Evolutionary conservation across 306 rosid genomes (phyloP).

Genomic region (Vigna nakashimae): DNA sequence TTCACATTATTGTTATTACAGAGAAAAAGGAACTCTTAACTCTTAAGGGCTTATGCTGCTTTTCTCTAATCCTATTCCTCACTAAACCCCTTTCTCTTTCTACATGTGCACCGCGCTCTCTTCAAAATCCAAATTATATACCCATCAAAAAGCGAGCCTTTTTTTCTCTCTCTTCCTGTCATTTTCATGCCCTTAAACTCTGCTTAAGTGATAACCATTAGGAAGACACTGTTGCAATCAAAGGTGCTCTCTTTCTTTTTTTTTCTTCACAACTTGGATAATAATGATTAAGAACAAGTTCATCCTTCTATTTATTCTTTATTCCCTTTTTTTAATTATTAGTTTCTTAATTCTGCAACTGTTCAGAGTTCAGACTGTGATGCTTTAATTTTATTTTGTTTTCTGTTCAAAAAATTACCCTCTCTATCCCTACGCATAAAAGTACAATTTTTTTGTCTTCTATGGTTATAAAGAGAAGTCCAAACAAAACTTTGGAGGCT

Average conservation of each 20-base stretch:
- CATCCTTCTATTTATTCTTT: background rate
- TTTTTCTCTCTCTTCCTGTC: background rate
- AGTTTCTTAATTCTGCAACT: background rate
- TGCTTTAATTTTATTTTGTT: background rate
- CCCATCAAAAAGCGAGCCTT: conserved; percentile 33
- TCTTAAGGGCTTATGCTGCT: background rate
- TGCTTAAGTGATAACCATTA: background rate
- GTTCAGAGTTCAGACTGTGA: background rate
- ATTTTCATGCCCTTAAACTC: conserved; percentile 12
- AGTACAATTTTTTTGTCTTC: background rate
- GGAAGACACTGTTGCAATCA: background rate
- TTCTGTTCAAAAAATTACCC: background rate
- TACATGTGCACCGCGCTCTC: conserved; percentile 22
- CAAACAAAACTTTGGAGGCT: background rate
- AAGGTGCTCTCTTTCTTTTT: background rate
- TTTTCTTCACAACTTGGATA: conserved; percentile 14
- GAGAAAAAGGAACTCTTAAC: background rate
- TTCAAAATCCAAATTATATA: background rate
- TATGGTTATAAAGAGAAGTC: background rate
- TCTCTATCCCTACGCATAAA: background rate
- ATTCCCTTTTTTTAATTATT: no score
- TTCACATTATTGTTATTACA: background rate
- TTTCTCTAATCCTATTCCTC: conserved; percentile 4
- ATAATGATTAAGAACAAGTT: background rate
- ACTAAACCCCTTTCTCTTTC: conserved; percentile 27